Evolutionary conservation across 2,329 filamentous ascomycete genomes (phyloP).

Genomic region (Penicillium freii): DNA sequence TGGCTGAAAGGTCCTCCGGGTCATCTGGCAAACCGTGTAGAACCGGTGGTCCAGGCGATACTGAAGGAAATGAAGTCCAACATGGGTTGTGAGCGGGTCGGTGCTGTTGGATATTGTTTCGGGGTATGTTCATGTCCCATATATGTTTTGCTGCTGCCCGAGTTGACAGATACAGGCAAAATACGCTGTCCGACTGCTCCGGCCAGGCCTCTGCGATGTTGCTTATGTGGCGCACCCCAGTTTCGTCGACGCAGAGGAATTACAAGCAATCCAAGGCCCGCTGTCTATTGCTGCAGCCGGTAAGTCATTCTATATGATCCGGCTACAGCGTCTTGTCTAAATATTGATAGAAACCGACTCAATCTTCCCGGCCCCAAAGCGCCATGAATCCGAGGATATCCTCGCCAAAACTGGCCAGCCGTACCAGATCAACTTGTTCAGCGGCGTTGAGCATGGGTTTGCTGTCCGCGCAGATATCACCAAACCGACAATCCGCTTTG

Average conservation of each 20-base stretch:
- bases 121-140: constrained; percentile 8
- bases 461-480: constrained; percentile 62
- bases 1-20: constrained; percentile 22
- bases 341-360: constrained; percentile 52
- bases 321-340: background rate
- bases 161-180: constrained; percentile 30
- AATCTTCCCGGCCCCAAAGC: constrained; percentile 61
- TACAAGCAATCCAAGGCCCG: constrained; percentile 61
- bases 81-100: constrained; percentile 18
- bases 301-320: constrained; percentile 6
- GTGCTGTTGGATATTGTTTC: constrained; percentile 22
- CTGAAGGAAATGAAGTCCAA: constrained; percentile 16
- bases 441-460: constrained; percentile 69
- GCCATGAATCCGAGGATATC: constrained; percentile 61
- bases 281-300: constrained; percentile 59
- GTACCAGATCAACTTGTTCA: constrained; percentile 73
- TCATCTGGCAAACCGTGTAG: constrained; percentile 16
- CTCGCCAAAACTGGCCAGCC: constrained; percentile 54
- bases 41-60: constrained; percentile 18
- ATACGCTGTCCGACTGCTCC: constrained; percentile 67
- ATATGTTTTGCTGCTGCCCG: background rate
- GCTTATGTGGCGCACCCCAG: constrained; percentile 72
- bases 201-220: constrained; percentile 57
- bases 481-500: constrained; percentile 57
- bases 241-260: constrained; percentile 65